Evolutionary conservation across 2,329 filamentous ascomycete genomes (phyloP), one percentile per base, ranked within the genome.

Genomic region (Xylariaceae sp.): DNA sequence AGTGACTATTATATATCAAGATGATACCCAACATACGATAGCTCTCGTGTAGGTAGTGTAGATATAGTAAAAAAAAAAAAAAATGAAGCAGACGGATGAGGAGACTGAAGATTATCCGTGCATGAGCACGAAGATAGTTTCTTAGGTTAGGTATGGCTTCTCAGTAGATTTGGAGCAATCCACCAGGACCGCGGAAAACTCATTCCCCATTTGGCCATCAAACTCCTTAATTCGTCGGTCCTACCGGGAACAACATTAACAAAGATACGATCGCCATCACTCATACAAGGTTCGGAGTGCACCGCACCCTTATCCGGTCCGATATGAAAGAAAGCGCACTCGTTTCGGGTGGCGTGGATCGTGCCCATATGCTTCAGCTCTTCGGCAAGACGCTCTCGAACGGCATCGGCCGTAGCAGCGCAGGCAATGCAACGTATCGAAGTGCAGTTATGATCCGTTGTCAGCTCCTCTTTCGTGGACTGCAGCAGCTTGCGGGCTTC

Each of bases 401-500:
- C 71, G 0, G 65, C 64, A 19, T 75, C 73, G 0, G 73, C 70
- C 0, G 73, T 70, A 4, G 71, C 67, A 1, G 73, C 71, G 51
- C 76, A 79, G 1, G 71, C 73, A 0, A 71, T 60, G 49, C 76
- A 78, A 0, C 73, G 71, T 2, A 77, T 68, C 0, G 70, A 72
- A 0, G 70, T 62, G 51, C 76, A 79, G 0, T 67, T 50, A 53
- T 79, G 76, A 0, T 70, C 63, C 0, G 65, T 67, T 7, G 60
- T 57, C 6, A 64, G 45, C 0, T 58, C 54, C 1, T 54, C 47
- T 39, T 70, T 72, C 2, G 71, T 66, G 0, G 32, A 30, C 3
- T 60, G 57, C 50, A 75, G 71, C 0, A 65, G 62, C 0, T 54
- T 7, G 2, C 74, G 69, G 0, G 75, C 74, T 1, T 53, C 35